A percentile compares a stretch with the other conserved stretches of the same genome.
Evolutionary conservation across 495 filamentous ascomycete species (phyloP).

Genomic region (Penicillium cosmopolitanum): DNA sequence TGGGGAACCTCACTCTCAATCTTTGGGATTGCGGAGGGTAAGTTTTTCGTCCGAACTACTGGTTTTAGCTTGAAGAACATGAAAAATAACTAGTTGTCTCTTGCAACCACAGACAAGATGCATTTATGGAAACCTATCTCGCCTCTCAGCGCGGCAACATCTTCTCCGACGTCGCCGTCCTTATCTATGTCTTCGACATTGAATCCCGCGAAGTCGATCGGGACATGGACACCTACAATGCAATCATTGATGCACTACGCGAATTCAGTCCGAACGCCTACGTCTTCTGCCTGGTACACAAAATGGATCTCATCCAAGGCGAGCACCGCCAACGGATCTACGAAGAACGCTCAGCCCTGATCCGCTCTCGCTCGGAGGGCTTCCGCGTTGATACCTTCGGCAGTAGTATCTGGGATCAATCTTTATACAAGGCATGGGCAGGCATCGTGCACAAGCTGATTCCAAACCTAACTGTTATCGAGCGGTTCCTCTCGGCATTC

Average conservation of each 20-base stretch:
- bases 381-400: conserved; percentile 77
- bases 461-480: conserved; percentile 88
- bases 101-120: conserved; percentile 76
- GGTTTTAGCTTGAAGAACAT: background rate
- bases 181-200: conserved; percentile 99
- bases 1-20: conserved; percentile 95
- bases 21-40: conserved; percentile 97
- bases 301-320: conserved; percentile 95
- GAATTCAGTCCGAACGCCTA: conserved; percentile 84
- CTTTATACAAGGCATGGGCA: conserved; percentile 97
- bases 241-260: conserved; percentile 79
- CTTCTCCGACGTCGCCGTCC: conserved; percentile 92
- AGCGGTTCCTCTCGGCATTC: conserved; percentile 75
- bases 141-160: conserved; percentile 91
- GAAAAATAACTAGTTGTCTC: background rate
- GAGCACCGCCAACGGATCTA: conserved; percentile 78
- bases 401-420: conserved; percentile 98
- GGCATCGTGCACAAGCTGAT: conserved; percentile 95
- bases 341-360: conserved; percentile 71
- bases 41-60: conserved; percentile 23
- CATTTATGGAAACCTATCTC: conserved; percentile 98
- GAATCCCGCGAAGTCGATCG: conserved; percentile 91
- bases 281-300: conserved; percentile 94
- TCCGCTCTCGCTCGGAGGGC: conserved; percentile 73
- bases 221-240: conserved; percentile 85